Evolutionary conservation across 345 rosid genomes (phyloP), one percentile per base, ranked within the genome.

Genomic region (Gossypium anomalum): DNA sequence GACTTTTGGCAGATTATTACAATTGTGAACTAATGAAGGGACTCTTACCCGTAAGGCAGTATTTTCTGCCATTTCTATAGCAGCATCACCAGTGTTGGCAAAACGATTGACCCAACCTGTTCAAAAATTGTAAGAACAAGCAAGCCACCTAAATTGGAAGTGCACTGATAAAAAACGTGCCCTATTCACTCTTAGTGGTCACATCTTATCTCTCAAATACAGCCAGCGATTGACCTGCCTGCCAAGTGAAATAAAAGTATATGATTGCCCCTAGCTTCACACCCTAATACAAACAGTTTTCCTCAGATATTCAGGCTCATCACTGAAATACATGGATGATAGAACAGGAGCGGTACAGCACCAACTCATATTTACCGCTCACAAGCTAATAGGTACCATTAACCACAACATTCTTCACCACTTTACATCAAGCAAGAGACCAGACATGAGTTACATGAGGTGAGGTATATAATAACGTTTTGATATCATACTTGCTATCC

Each of bases 51-150:
- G 83, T 74, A 87, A 16, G 22, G 97, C 95, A 59, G 98, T 88
- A 79, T 73, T 89, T 86, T 85, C 97, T 12, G 97, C 97, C 47
- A 93, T 93, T 83, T 90, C 98, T 75, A 88, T 72, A 43, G 98
- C 97, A 72, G 97, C 81, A 77, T 93, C 95, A 10, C 98, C 99
- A 73, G 97, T 94, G 81, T 90, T 79, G 16, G 99, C 98, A 90
- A 93, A 96, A n/a, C 97, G 97, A 86, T 96, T 92, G 48, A 93
- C 94, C 99, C 99, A 96, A 82, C 93, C 99, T 96, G 86, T 80
- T 72, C 55, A 20, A 78, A 70, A 71, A 60, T 19, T 34, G 77
- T 45, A 59, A 57, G 70, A 75, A 47, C 14, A 74, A 52, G 19
- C 77, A 75, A 34, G 23, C 20, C 9, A 77, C 58, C n/a, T 53